Conservation (phyloP, 2,329 filamentous ascomycete species). For the Xylariales sp. region DNA sequence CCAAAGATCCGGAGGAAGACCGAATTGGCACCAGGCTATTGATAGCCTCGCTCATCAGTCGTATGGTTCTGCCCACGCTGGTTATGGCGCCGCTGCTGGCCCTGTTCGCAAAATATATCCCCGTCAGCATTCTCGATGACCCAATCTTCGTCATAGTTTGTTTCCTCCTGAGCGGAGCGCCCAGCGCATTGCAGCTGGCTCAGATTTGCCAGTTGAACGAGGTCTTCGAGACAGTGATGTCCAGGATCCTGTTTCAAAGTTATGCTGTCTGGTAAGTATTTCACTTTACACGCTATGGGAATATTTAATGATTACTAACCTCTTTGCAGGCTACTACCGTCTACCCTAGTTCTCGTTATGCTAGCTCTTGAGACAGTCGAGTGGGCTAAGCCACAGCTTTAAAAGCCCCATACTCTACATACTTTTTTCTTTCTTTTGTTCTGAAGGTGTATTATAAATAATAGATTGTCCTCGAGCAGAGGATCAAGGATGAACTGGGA, state of each 20-base stretch:
- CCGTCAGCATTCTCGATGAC: constrained; percentile 91
- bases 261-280: constrained; percentile 81
- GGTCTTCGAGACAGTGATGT: constrained; percentile 94
- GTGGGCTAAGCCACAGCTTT: constrained; percentile 72
- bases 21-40: constrained; percentile 70
- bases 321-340: constrained; percentile 74
- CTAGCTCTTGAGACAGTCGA: constrained; percentile 87
- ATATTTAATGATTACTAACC: constrained; percentile 21
- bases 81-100: constrained; percentile 91
- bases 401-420: too few relatives aligned
- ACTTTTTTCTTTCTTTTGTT: too few relatives aligned
- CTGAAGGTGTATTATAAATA: too few relatives aligned
- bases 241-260: constrained; percentile 88
- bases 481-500: too few relatives aligned
- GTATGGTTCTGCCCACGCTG: constrained; percentile 88
- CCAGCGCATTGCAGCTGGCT: constrained; percentile 87
- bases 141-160: constrained; percentile 98
- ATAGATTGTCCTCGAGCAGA: too few relatives aligned
- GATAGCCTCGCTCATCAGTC: constrained; percentile 76
- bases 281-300: neutral
- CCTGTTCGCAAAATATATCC: constrained; percentile 81
- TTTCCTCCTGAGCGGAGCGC: constrained; percentile 91
- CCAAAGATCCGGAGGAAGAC: constrained; percentile 66
- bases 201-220: constrained; percentile 99
- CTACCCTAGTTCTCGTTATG: constrained; percentile 86